phyloP scores from a whole-genome alignment of 2,329 filamentous ascomycete genomes.

The Epichloe typhina region DNA sequence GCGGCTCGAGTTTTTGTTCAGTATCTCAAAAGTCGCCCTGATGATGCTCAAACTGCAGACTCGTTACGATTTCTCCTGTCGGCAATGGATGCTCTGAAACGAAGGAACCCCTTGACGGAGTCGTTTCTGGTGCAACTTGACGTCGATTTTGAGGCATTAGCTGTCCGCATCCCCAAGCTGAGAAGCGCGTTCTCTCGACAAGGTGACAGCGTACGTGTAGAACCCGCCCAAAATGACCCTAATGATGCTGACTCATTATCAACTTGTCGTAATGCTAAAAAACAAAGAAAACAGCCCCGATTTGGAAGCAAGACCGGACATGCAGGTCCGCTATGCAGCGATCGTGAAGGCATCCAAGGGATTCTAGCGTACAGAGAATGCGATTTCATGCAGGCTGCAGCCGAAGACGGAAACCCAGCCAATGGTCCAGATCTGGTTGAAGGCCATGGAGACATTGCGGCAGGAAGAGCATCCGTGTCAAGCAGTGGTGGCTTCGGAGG shows the following conservation, averaged over 20 bases:
- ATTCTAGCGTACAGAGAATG: slow-evolving; percentile 32
- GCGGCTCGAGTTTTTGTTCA: slow-evolving; percentile 90
- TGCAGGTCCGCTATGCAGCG: slow-evolving; percentile 17
- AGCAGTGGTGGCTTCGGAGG: slow-evolving; percentile 4
- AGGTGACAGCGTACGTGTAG: slow-evolving; percentile 34
- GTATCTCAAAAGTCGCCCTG: slow-evolving; percentile 85
- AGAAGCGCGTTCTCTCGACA: slow-evolving; percentile 41
- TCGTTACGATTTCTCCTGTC: slow-evolving; percentile 82
- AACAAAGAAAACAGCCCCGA: not conserved
- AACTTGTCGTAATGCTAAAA: not conserved
- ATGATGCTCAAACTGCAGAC: slow-evolving; percentile 64
- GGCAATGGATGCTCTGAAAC: slow-evolving; percentile 81
- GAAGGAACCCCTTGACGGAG: slow-evolving; percentile 79
- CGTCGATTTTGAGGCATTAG: slow-evolving; percentile 71
- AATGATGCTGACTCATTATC: too few relatives aligned
- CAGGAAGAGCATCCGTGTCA: not conserved
- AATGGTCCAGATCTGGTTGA: slow-evolving; percentile 27
- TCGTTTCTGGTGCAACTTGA: slow-evolving; percentile 91
- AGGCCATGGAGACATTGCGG: slow-evolving; percentile 14
- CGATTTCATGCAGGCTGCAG: slow-evolving; percentile 26
- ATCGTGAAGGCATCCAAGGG: slow-evolving; percentile 24
- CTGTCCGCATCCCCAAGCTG: slow-evolving; percentile 45
- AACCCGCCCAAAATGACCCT: too few relatives aligned
- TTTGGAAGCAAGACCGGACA: slow-evolving; percentile 2
- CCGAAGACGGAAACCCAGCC: slow-evolving; percentile 27